These are phyloP conservation scores for Candida loeiensis DNA, from an alignment of 805 yeast genomes.

Conservation along the genomic window DNA sequence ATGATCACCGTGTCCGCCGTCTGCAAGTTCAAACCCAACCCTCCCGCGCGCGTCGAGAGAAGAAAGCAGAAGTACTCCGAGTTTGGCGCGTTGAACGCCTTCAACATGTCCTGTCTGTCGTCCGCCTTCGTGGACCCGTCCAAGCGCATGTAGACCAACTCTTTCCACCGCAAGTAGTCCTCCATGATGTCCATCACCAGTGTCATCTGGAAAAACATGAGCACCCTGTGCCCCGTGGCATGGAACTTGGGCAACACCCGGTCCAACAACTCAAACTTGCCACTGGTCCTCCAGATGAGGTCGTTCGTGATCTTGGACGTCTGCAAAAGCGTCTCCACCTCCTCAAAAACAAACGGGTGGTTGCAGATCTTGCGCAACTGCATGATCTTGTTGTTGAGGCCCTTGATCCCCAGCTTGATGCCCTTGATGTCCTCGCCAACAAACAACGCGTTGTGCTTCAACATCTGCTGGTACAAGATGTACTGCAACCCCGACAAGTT, in stretches of 20 bases:
- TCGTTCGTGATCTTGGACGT: slow-evolving; percentile 62
- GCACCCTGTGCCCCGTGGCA: slow-evolving; percentile 70
- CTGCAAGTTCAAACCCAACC: slow-evolving; percentile 80
- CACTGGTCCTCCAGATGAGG: slow-evolving; percentile 70
- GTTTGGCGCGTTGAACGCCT: slow-evolving; percentile 68
- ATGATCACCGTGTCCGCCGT: slow-evolving; percentile 86
- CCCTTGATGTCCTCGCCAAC: slow-evolving; percentile 55
- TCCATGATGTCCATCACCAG: slow-evolving; percentile 90
- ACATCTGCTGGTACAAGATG: slow-evolving; percentile 71
- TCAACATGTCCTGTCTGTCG: slow-evolving; percentile 73
- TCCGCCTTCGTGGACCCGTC: slow-evolving; percentile 86
- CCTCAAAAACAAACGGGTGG: slow-evolving; percentile 85
- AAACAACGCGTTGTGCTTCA: slow-evolving; percentile 65
- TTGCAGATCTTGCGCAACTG: slow-evolving; percentile 81
- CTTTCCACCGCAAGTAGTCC: slow-evolving; percentile 66
- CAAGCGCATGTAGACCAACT: slow-evolving; percentile 67
- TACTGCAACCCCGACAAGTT: slow-evolving; percentile 70
- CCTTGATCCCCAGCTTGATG: slow-evolving; percentile 65
- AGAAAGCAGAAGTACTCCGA: slow-evolving; percentile 78
- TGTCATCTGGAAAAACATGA: slow-evolving; percentile 86
- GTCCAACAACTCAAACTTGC: slow-evolving; percentile 77
- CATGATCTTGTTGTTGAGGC: slow-evolving; percentile 79
- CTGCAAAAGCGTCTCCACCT: slow-evolving; percentile 67
- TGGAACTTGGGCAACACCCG: slow-evolving; percentile 72
- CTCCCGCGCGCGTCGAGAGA: slow-evolving; percentile 85